Percentiles rank a stretch among this genome's conserved stretches.
phyloP scores from a whole-genome alignment of 139 green algal genomes.

The Astrephomene gubernaculifera region DNA sequence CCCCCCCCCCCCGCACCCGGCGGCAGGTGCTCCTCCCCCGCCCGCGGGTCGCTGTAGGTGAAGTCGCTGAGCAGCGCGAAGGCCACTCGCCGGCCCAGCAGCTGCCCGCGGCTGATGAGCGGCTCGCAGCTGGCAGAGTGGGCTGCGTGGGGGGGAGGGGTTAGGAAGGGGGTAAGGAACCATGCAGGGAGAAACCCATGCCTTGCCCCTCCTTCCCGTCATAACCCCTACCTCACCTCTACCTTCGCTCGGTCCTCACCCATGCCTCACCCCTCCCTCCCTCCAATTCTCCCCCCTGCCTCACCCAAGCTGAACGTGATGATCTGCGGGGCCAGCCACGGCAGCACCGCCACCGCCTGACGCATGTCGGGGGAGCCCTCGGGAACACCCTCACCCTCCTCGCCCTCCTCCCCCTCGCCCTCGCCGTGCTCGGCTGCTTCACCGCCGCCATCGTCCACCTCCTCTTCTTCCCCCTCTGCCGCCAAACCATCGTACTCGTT shows the following conservation, averaged over 20 bases:
- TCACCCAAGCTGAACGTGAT: conserved; percentile 29
- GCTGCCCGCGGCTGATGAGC: conserved; percentile 25
- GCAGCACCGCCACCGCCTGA: conserved; percentile 19
- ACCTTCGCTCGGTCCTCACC: no score
- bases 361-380: background rate
- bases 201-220: no score
- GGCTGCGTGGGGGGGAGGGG: background rate
- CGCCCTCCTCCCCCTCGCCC: background rate
- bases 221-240: no score
- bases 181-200: no score
- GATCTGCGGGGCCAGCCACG: conserved; percentile 23
- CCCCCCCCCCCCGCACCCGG: background rate
- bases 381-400: background rate
- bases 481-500: background rate
- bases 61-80: conserved; percentile 16
- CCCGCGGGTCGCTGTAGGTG: conserved; percentile 2
- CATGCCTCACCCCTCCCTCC: background rate
- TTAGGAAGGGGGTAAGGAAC: no score
- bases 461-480: background rate
- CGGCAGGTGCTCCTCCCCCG: conserved; percentile 27
- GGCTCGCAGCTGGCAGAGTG: conserved; percentile 18
- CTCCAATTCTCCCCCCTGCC: background rate
- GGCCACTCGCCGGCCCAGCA: conserved; percentile 25
- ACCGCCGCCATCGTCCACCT: background rate
- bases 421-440: background rate